Base-by-base conservation (phyloP, 2,329 filamentous ascomycete species). In the Xylaria polymorpha region DNA sequence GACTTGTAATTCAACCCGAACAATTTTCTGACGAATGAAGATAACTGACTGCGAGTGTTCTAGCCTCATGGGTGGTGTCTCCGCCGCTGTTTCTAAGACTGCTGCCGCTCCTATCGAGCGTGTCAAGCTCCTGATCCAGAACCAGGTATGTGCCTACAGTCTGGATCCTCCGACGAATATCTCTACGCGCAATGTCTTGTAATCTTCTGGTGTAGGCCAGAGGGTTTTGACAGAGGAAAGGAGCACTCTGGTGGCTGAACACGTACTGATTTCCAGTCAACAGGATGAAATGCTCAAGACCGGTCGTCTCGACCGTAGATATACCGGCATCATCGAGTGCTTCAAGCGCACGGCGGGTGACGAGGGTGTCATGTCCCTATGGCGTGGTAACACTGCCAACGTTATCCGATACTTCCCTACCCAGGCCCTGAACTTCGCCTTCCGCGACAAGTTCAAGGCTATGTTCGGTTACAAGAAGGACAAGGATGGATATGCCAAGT, bases 391-490 rank as follows among this genome's bases (percentile, higher is more conserved):
- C 94, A 99, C 96, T 84, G 96, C 96, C 94, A 99, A 99, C 92
- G 96, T 99, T 86, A 97, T 99, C 90, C 96, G 96, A 92, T 99
- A 99, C 90, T 99, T 99, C 94, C 96, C 96, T 79, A 99, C 96
- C 85, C 96, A 99, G 91, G 96, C 96, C 81, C 90, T 99, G 85
- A 99, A 99, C 94, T 99, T 99, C 83, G 96, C 96, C 84, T 99
- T 99, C 96, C 96, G 96, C 86, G 96, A 99, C 87, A 98, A 97
- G 91, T 99, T 98, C 94, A 99, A 99, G 94, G 90, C 92, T 83
- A 97, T 99, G 94, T 99, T 99, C 92, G 93, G 94, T 83, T 99
- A 94, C 94, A 99, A 98, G 94, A 98, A 98, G 93, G 96, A 99
- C 75, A 92, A 91, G 87, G 96, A 99, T 85, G 96, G 96, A 82